These are phyloP conservation scores for Ploettnerulaceae sp. DNA, from an alignment of 2,329 filamentous ascomycete genomes.

Conservation along the genomic window DNA sequence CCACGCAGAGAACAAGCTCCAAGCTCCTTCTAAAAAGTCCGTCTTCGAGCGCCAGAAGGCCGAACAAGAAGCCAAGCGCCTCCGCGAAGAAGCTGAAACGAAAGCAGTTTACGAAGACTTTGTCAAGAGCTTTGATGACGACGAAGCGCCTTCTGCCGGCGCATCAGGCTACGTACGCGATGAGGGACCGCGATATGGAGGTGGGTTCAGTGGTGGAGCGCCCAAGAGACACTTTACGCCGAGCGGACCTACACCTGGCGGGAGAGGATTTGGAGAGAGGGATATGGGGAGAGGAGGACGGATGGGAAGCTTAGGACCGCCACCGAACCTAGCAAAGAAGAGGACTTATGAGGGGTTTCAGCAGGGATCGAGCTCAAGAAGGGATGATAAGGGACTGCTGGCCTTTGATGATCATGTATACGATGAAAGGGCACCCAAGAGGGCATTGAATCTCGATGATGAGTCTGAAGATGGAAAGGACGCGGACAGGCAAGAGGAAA, in stretches of 20 bases:
- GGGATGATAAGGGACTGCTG: constrained; percentile 31
- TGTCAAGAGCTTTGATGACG: constrained; percentile 69
- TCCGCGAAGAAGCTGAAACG: constrained; percentile 79
- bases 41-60: constrained; percentile 84
- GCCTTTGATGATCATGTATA: constrained; percentile 33
- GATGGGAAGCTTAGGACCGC: constrained; percentile 57
- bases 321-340: constrained; percentile 48
- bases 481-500: constrained; percentile 46
- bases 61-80: constrained; percentile 82
- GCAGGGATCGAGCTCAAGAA: no score
- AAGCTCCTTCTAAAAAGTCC: constrained; percentile 77
- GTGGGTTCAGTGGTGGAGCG: constrained; percentile 32
- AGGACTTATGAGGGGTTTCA: constrained; percentile 46
- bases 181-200: constrained; percentile 19
- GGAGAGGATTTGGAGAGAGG: constrained; percentile 22
- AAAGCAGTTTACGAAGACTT: constrained; percentile 85
- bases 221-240: constrained; percentile 59
- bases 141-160: constrained; percentile 37
- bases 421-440: constrained; percentile 24
- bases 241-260: constrained; percentile 24
- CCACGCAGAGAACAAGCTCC: constrained; percentile 70
- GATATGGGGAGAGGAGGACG: constrained; percentile 37
- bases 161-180: constrained; percentile 15
- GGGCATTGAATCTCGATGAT: constrained; percentile 33
- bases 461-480: constrained; percentile 37